A percentile compares a stretch with the other conserved stretches of the same genome.
phyloP scores from a whole-genome alignment of 2,329 filamentous ascomycete species.

The Pestalotiopsis sp. region DNA sequence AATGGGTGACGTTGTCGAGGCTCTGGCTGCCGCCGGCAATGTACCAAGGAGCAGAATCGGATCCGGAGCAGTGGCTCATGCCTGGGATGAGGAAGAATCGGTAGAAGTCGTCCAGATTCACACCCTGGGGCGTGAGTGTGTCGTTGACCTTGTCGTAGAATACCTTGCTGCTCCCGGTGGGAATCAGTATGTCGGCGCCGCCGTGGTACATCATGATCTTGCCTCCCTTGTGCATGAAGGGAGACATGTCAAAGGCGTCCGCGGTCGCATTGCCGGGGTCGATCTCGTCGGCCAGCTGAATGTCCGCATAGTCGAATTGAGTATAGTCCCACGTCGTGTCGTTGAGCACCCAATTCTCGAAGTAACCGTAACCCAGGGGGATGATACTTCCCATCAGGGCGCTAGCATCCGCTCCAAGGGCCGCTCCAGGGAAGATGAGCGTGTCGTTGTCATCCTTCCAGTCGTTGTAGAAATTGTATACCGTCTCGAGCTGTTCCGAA shows the following conservation, averaged over 20 bases:
- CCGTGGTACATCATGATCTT: constrained; percentile 42
- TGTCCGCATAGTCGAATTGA: constrained; percentile 27
- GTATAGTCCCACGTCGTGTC: constrained; percentile 30
- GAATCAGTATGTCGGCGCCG: constrained; percentile 33
- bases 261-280: constrained; percentile 26
- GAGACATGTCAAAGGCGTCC: constrained; percentile 33
- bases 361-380: constrained; percentile 24
- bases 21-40: constrained; percentile 32
- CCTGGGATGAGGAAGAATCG: constrained; percentile 51
- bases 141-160: constrained; percentile 32
- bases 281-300: constrained; percentile 27
- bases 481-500: constrained; percentile 38
- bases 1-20: constrained; percentile 27
- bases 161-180: constrained; percentile 30
- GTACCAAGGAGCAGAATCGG: constrained; percentile 34
- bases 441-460: constrained; percentile 29
- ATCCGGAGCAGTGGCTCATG: constrained; percentile 47
- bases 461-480: constrained; percentile 30
- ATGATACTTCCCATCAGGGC: constrained; percentile 18
- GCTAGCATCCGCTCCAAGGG: constrained; percentile 25
- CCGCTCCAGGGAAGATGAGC: constrained; percentile 28
- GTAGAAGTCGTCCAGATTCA: constrained; percentile 48
- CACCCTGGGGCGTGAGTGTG: constrained; percentile 26
- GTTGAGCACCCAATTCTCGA: constrained; percentile 28
- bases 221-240: constrained; percentile 31